phyloP scores from a whole-genome alignment of 2,329 filamentous ascomycete species.

The Pseudogymnoascus sp. region DNA sequence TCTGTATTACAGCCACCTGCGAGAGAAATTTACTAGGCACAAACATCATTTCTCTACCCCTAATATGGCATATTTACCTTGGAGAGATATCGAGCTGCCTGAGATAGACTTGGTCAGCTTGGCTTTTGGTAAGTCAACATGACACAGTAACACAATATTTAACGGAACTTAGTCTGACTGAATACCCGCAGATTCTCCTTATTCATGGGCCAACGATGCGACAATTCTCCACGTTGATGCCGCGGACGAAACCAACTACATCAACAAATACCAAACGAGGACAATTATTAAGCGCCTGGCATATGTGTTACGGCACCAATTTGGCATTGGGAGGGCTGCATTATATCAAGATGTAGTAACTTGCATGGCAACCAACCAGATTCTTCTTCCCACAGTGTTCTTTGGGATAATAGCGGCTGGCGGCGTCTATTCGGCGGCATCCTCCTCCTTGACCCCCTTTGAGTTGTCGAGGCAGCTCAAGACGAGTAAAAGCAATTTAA shows the following conservation, averaged over 20 bases:
- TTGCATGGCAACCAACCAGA: not conserved
- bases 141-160: not conserved
- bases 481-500: constrained; percentile 58
- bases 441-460: constrained; percentile 58
- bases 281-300: not conserved
- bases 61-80: not conserved
- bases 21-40: not conserved
- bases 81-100: not conserved
- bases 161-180: not conserved
- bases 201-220: not conserved
- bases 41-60: not conserved
- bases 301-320: not conserved
- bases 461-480: constrained; percentile 69
- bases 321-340: not conserved
- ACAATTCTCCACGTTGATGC: not conserved
- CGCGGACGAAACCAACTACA: not conserved
- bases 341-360: not conserved
- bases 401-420: constrained; percentile 70
- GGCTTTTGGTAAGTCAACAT: not conserved
- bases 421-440: constrained; percentile 69
- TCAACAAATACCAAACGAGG: not conserved
- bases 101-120: not conserved
- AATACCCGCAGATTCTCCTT: not conserved
- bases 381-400: constrained; percentile 36
- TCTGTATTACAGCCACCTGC: not conserved